A percentile compares a stretch with the other conserved stretches of the same genome.
These are phyloP conservation scores for Pelargonium australe DNA, from an alignment of 441 rosid species.

Conservation along the genomic window DNA sequence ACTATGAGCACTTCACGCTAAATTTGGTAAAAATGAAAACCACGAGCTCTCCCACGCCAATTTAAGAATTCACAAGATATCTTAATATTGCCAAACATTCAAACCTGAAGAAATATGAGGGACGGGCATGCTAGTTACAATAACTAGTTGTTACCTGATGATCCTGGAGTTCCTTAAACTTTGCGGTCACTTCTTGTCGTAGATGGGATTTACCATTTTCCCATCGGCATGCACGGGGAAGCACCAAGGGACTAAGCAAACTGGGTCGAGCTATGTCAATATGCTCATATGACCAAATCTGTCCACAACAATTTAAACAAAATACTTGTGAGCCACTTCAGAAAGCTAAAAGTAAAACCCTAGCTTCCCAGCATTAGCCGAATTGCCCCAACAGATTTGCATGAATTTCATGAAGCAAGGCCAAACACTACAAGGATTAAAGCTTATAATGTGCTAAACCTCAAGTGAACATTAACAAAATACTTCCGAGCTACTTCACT, in stretches of 20 bases:
- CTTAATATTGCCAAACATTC: not conserved
- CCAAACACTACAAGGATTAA: no score
- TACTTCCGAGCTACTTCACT: no score
- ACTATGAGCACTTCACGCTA: not conserved
- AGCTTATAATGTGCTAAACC: no score
- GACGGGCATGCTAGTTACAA: not conserved
- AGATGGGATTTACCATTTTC: conserved; percentile 29
- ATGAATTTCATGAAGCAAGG: no score
- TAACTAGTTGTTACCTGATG: conserved; percentile 27
- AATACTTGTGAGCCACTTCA: not conserved
- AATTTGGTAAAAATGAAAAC: not conserved
- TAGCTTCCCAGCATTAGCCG: no score
- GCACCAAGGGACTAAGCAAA: conserved; percentile 18
- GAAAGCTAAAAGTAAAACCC: not conserved
- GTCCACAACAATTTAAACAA: conserved; percentile 3
- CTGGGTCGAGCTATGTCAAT: conserved; percentile 37
- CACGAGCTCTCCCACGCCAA: not conserved
- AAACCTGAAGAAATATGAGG: not conserved
- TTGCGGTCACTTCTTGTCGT: conserved; percentile 24
- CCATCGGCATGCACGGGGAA: conserved; percentile 44
- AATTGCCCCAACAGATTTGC: no score
- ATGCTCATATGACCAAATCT: conserved; percentile 45
- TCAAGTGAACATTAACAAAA: no score
- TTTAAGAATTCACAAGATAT: not conserved
- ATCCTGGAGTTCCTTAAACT: conserved; percentile 30